phyloP scores from a whole-genome alignment of 805 yeast genomes.

The Candida sakaeoensis region DNA sequence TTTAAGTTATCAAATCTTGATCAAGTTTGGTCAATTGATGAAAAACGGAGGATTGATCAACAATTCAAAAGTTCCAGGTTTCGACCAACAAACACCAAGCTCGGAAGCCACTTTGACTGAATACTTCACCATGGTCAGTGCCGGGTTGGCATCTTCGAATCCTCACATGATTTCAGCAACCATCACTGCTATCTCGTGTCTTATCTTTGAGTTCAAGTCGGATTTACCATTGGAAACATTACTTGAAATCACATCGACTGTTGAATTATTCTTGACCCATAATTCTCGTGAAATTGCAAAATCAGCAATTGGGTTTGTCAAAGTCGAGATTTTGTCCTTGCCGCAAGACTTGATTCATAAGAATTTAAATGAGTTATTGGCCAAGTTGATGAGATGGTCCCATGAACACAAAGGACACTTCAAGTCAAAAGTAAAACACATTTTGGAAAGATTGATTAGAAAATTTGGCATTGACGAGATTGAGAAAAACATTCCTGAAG shows the following conservation, averaged over 20 bases:
- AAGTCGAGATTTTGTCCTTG: slow-evolving; percentile 78
- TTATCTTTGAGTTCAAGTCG: slow-evolving; percentile 80
- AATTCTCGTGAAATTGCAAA: slow-evolving; percentile 91
- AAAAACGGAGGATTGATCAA: slow-evolving; percentile 61
- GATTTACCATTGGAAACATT: slow-evolving; percentile 56
- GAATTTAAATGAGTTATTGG: slow-evolving; percentile 61
- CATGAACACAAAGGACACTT: slow-evolving; percentile 95
- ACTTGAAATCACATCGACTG: slow-evolving; percentile 76
- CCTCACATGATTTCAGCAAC: slow-evolving; percentile 96
- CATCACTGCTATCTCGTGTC: slow-evolving; percentile 82
- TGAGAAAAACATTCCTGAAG: slow-evolving; percentile 83
- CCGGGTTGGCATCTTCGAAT: slow-evolving; percentile 91
- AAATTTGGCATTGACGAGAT: slow-evolving; percentile 87
- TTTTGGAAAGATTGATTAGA: slow-evolving; percentile 85
- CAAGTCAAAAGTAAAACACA: slow-evolving; percentile 88
- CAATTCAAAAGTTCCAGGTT: slow-evolving; percentile 63
- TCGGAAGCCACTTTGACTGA: slow-evolving; percentile 70
- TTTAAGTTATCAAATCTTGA: slow-evolving; percentile 68
- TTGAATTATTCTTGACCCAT: slow-evolving; percentile 85
- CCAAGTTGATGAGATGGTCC: slow-evolving; percentile 83
- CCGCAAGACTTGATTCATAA: slow-evolving; percentile 73
- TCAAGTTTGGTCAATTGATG: slow-evolving; percentile 81
- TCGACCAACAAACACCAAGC: slow-evolving; percentile 59
- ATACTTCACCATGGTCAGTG: slow-evolving; percentile 88
- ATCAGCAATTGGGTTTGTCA: slow-evolving; percentile 90